These are phyloP conservation scores for Chloropicon primus DNA, from an alignment of 139 green algal species.

Conservation along the genomic window DNA sequence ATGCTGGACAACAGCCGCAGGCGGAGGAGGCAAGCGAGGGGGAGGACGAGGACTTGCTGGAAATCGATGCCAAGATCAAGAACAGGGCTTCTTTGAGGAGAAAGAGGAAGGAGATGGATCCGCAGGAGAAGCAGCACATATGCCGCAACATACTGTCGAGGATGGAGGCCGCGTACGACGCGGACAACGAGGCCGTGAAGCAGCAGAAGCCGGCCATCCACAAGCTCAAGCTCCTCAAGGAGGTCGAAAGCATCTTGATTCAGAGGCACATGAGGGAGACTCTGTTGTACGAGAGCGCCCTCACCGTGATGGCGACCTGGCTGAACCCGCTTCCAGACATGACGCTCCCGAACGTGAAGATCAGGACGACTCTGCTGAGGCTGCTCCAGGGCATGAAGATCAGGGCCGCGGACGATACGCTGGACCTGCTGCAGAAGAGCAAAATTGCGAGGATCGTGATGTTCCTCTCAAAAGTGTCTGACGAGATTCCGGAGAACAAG, in stretches of 20 bases:
- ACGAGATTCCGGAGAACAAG: background rate
- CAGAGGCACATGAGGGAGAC: slow-evolving; percentile 41
- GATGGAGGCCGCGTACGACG: background rate
- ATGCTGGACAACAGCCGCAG: background rate
- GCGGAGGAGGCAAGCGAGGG: background rate
- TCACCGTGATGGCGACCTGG: slow-evolving; percentile 49
- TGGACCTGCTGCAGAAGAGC: background rate
- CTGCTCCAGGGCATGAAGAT: slow-evolving; percentile 25
- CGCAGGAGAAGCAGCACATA: background rate
- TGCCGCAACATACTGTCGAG: background rate
- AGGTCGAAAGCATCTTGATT: slow-evolving; percentile 7
- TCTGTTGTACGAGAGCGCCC: slow-evolving; percentile 38
- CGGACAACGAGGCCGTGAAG: background rate
- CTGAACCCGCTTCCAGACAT: slow-evolving; percentile 47
- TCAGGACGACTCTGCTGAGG: slow-evolving; percentile 28
- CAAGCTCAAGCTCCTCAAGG: background rate
- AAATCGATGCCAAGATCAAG: background rate
- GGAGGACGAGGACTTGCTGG: background rate
- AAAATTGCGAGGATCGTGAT: background rate
- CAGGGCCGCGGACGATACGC: background rate
- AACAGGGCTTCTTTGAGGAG: background rate
- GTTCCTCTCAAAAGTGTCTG: background rate
- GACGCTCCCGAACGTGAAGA: slow-evolving; percentile 47
- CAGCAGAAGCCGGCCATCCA: background rate
- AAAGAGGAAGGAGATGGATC: background rate